phyloP scores from a whole-genome alignment of 2,329 filamentous ascomycete species.

The Graphilbum fragrans region DNA sequence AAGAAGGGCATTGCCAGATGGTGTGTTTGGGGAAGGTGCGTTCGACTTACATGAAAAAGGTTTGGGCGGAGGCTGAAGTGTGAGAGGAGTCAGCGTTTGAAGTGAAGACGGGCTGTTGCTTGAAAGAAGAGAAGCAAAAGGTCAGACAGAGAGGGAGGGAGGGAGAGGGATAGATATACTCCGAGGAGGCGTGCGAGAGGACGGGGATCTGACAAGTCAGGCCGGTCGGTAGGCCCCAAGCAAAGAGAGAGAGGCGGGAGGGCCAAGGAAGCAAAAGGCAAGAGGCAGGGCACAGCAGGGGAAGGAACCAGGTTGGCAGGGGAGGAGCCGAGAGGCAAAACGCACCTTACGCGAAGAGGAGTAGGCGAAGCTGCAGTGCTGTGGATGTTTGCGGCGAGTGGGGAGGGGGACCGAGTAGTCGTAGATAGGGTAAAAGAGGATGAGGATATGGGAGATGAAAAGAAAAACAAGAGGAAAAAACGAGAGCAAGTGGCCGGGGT shows the following conservation, averaged over 20 bases:
- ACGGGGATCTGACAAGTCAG: too few relatives aligned
- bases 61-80: background rate
- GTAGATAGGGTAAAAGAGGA: too few relatives aligned
- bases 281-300: background rate
- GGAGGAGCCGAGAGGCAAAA: constrained; percentile 4
- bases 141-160: background rate
- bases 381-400: background rate
- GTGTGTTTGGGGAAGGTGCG: too few relatives aligned
- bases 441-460: too few relatives aligned
- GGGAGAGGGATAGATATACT: background rate
- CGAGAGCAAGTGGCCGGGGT: background rate
- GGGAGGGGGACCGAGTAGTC: background rate
- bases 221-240: too few relatives aligned
- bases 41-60: background rate
- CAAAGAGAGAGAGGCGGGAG: background rate
- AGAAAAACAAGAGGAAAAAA: background rate
- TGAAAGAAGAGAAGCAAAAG: background rate
- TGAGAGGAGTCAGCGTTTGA: background rate
- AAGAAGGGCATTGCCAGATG: too few relatives aligned
- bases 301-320: background rate
- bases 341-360: constrained; percentile 8
- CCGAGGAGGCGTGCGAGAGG: background rate
- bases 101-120: background rate
- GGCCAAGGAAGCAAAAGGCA: background rate
- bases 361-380: background rate